phyloP scores from a whole-genome alignment of 305 asterid genomes.

The Plantago coronopus region DNA sequence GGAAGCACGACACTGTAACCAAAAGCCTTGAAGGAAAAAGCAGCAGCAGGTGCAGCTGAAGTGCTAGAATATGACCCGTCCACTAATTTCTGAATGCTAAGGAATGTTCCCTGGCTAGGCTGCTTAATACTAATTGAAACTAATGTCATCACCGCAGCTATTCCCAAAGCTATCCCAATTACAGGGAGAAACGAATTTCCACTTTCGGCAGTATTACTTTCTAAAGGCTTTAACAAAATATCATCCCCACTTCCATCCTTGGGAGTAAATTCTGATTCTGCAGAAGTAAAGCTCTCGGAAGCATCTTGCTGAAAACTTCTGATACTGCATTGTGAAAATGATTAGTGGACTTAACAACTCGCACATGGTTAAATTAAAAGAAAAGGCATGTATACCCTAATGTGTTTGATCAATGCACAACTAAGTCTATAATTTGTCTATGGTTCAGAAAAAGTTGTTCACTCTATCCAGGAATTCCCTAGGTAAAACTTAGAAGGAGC shows the following conservation, averaged over 20 bases:
- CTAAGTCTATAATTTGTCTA: no score
- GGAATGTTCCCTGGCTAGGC: constrained; percentile 44
- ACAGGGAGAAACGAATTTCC: constrained; percentile 51
- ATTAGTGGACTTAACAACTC: not conserved
- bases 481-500: no score
- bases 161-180: constrained; percentile 53
- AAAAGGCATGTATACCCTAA: no score
- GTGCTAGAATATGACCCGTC: constrained; percentile 42
- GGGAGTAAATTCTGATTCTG: constrained; percentile 26
- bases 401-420: no score
- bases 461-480: no score
- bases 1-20: constrained; percentile 71
- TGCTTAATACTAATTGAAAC: constrained; percentile 42
- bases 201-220: constrained; percentile 27
- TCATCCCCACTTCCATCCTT: constrained; percentile 33
- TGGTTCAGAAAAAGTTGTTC: no score
- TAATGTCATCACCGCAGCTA: constrained; percentile 61
- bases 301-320: constrained; percentile 36
- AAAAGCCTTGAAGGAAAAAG: constrained; percentile 63
- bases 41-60: constrained; percentile 37
- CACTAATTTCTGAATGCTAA: constrained; percentile 44
- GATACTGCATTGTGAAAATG: constrained; percentile 35
- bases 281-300: constrained; percentile 32
- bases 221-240: constrained; percentile 23
- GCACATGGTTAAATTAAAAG: no score